These are phyloP conservation scores for Quercus robur DNA, from an alignment of 306 rosid genomes.

Conservation along the genomic window DNA sequence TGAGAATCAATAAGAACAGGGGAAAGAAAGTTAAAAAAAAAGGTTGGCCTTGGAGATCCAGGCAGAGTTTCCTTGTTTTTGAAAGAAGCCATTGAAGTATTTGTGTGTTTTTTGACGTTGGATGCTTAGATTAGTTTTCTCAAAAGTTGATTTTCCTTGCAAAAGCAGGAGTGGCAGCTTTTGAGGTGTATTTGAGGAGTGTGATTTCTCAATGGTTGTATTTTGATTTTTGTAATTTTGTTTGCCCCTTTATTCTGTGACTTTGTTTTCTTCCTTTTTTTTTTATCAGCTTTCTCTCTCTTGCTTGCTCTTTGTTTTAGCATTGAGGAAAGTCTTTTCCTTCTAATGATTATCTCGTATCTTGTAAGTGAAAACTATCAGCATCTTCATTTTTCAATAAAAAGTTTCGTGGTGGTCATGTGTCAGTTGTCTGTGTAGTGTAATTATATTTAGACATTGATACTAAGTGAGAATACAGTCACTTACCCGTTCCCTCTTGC, in stretches of 20 bases:
- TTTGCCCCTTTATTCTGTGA: not conserved
- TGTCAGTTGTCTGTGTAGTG: too few species aligned
- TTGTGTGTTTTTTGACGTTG: not conserved
- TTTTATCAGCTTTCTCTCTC: too few species aligned
- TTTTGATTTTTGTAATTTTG: not conserved
- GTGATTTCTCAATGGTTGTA: not conserved
- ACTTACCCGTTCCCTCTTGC: conserved; percentile 6
- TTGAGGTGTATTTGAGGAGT: not conserved
- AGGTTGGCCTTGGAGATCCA: not conserved
- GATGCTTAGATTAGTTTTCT: not conserved
- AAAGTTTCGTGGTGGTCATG: too few species aligned
- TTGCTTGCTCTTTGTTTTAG: too few species aligned
- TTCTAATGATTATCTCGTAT: too few species aligned
- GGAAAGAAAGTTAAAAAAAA: too few species aligned
- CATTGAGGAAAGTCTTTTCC: too few species aligned
- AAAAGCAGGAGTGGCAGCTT: not conserved
- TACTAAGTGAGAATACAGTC: not conserved
- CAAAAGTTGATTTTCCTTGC: not conserved
- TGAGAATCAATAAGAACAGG: too few species aligned
- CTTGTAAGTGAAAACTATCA: too few species aligned
- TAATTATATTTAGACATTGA: not conserved
- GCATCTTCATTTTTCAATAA: too few species aligned
- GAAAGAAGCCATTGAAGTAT: not conserved
- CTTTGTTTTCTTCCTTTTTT: too few species aligned
- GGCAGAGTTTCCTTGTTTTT: not conserved